A percentile compares a stretch with the other conserved stretches of the same genome.
phyloP scores from a whole-genome alignment of 768 basidiomycete species.

The Xerocomellus chrysenteron region DNA sequence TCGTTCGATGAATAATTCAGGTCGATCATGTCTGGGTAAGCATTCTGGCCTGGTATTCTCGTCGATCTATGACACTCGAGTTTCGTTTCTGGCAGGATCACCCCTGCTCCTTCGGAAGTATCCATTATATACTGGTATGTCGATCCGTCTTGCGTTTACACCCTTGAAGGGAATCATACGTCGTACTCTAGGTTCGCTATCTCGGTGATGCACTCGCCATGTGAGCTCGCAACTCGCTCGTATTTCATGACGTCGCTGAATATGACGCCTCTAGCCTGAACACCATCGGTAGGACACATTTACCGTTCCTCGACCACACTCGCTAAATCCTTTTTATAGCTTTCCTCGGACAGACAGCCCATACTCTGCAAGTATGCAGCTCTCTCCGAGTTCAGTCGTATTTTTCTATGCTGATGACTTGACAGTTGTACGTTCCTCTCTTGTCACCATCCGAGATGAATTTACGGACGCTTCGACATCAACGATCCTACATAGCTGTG shows the following conservation, averaged over 20 bases:
- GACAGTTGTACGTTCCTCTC: slow-evolving; percentile 16
- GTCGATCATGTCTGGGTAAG: slow-evolving; percentile 23
- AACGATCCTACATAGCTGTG: slow-evolving; percentile 10
- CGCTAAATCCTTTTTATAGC: neutral
- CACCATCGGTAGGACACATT: slow-evolving; percentile 1
- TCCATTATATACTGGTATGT: slow-evolving; percentile 23
- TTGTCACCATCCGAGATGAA: neutral
- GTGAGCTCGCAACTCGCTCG: slow-evolving; percentile 7
- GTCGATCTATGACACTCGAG: neutral
- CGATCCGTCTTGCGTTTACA: neutral
- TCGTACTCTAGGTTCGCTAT: slow-evolving; percentile 19
- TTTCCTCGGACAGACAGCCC: slow-evolving; percentile 8
- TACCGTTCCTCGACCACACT: neutral
- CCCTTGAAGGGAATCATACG: neutral
- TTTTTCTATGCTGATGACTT: neutral
- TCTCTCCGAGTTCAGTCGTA: neutral
- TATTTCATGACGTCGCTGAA: neutral
- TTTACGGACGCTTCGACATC: neutral
- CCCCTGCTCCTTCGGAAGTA: slow-evolving; percentile 10
- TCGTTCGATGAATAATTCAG: neutral
- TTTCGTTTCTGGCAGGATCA: slow-evolving; percentile 2
- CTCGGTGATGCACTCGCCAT: slow-evolving; percentile 18
- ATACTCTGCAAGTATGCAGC: slow-evolving; percentile 4
- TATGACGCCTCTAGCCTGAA: slow-evolving; percentile 4
- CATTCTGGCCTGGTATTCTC: neutral